phyloP scores from a whole-genome alignment of 805 yeast species.

The Diddensiella caesifluorescens region DNA sequence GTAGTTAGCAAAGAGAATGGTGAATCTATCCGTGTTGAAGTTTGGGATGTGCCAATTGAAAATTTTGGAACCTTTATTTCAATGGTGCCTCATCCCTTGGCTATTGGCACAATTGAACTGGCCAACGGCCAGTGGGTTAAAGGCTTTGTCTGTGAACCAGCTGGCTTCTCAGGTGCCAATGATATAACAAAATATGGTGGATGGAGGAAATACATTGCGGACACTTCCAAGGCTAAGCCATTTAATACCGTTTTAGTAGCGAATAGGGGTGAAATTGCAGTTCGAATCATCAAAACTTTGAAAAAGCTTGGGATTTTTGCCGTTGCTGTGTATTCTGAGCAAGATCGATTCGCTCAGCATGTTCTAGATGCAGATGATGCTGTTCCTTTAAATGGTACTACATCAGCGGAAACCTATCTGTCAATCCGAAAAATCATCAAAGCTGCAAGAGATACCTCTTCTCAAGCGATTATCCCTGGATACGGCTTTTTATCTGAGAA shows the following conservation, averaged over 20 bases:
- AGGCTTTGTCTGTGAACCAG: slow-evolving; percentile 91
- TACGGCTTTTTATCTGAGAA: slow-evolving; percentile 95
- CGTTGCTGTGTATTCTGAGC: slow-evolving; percentile 86
- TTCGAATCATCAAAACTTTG: slow-evolving; percentile 82
- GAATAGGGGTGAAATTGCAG: slow-evolving; percentile 97
- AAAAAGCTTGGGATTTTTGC: slow-evolving; percentile 72
- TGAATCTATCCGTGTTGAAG: slow-evolving; percentile 63
- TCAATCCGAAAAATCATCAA: slow-evolving; percentile 75
- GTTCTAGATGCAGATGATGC: slow-evolving; percentile 79
- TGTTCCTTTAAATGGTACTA: slow-evolving; percentile 68
- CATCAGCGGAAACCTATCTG: slow-evolving; percentile 89
- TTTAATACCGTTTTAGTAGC: slow-evolving; percentile 87
- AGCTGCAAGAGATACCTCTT: slow-evolving; percentile 77
- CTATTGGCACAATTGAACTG: slow-evolving; percentile 88
- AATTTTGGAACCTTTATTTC: slow-evolving; percentile 76
- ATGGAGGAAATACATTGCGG: slow-evolving; percentile 59
- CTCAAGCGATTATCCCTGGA: slow-evolving; percentile 97
- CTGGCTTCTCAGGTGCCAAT: slow-evolving; percentile 65
- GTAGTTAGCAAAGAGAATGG: slow-evolving; percentile 46
- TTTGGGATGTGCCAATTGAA: slow-evolving; percentile 75
- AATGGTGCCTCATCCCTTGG: slow-evolving; percentile 91
- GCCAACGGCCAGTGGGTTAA: slow-evolving; percentile 78
- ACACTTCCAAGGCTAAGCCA: slow-evolving; percentile 46
- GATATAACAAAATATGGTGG: slow-evolving; percentile 89
- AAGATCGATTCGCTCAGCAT: slow-evolving; percentile 84